phyloP scores from a whole-genome alignment of 441 rosid species.

The Adansonia rubrostipa region DNA sequence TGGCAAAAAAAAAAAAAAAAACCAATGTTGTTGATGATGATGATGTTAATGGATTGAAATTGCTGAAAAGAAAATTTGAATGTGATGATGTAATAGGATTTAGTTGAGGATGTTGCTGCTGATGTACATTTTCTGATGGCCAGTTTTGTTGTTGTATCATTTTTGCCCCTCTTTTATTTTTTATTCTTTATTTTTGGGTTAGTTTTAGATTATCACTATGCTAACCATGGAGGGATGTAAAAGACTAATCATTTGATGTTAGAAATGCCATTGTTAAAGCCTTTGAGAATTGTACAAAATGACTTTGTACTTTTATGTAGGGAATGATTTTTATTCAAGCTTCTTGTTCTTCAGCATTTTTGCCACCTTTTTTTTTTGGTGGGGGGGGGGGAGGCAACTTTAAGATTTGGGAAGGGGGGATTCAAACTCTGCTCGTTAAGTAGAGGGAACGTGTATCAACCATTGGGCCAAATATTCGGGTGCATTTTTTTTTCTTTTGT shows the following conservation, averaged over 20 bases:
- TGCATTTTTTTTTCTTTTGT: not conserved
- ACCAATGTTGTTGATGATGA: slow-evolving; percentile 41
- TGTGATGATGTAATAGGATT: slow-evolving; percentile 47
- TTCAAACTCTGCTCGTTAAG: too few species aligned
- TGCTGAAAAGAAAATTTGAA: slow-evolving; percentile 29
- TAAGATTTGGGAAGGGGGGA: too few species aligned
- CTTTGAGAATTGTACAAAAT: slow-evolving; percentile 30
- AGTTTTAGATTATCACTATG: not conserved
- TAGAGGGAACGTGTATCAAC: too few species aligned
- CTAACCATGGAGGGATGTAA: slow-evolving; percentile 29
- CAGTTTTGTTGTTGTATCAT: slow-evolving; percentile 35
- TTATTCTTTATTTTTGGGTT: not conserved
- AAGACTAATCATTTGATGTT: slow-evolving; percentile 23
- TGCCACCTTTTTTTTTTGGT: too few species aligned
- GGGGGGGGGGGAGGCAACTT: too few species aligned
- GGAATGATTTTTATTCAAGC: not conserved
- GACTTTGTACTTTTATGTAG: slow-evolving; percentile 24
- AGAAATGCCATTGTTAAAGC: not conserved
- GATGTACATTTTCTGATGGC: slow-evolving; percentile 38
- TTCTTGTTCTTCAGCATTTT: not conserved
- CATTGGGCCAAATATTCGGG: too few species aligned
- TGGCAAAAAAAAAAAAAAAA: not conserved
- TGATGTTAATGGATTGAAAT: slow-evolving; percentile 39
- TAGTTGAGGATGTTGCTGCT: slow-evolving; percentile 42
- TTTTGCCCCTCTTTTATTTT: not conserved